These are phyloP conservation scores for Fusarium udum DNA, from an alignment of 2,329 filamentous ascomycete species.

Conservation along the genomic window DNA sequence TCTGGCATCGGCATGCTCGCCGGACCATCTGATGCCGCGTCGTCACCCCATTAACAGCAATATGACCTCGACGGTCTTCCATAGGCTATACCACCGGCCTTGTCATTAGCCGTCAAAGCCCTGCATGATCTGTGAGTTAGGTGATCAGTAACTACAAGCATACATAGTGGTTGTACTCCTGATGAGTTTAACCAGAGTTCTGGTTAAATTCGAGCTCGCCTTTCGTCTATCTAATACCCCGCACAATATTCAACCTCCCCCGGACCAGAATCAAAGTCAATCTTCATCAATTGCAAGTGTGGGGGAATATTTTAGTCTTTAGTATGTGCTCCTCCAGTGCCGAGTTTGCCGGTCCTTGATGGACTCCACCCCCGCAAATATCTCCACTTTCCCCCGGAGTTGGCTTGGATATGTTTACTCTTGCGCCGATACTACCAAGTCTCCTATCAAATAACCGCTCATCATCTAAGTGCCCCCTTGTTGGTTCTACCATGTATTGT, in stretches of 20 bases:
- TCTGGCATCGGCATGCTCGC: not conserved
- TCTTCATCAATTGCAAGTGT: not conserved
- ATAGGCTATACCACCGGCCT: not conserved
- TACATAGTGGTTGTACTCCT: not conserved
- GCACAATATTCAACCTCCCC: not conserved
- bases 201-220: not conserved
- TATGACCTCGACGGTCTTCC: not conserved
- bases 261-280: not conserved
- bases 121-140: too few species aligned
- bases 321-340: not conserved
- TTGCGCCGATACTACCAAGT: not conserved
- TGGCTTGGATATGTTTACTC: not conserved
- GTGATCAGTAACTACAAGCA: not conserved
- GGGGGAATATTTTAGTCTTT: not conserved
- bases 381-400: not conserved
- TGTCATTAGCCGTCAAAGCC: not conserved
- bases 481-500: not conserved
- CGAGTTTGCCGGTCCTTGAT: not conserved
- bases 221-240: not conserved
- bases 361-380: not conserved
- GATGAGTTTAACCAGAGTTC: not conserved
- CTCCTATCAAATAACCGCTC: not conserved
- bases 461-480: not conserved
- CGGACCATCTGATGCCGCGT: not conserved
- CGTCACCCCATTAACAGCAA: not conserved